Evolutionary conservation across 805 yeast species (phyloP), one percentile per base, ranked within the genome.

Genomic region (Lipomyces sp.): DNA sequence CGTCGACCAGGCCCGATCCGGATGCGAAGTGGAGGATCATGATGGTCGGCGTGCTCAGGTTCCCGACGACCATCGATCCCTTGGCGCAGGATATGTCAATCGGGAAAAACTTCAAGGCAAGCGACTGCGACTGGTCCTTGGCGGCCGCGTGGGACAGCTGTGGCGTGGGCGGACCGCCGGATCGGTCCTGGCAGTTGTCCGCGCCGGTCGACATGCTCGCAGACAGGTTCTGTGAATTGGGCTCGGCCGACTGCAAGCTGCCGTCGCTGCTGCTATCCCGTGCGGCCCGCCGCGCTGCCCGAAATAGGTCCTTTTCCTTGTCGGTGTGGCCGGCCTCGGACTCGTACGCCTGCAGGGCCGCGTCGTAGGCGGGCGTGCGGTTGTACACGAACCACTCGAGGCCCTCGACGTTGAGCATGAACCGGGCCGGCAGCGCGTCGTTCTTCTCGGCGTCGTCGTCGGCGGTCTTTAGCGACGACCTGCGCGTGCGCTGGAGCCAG

Each of bases 341-440:
- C 31, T 37, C 45, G 76, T 62, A 16, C 65, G 57, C 19, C 19
- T 76, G 74, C 59, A 81, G 59, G 14, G 86, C 77, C 45, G 74
- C 74, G 38, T 86, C 90, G 67, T 85, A 93, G 0, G 95, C 90
- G 10, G 71, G 71, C 0, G 86, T 78, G 62, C 93, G 76, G 67
- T 93, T 93, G 67, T 86, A 91, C 49, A 84, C 70, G 65, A 89
- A 93, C 40, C 85, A 68, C 65, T 93, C 98, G 2, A 86, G 63
- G 0, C 98, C 98, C 45, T 82, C 84, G 8, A 84, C 67, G 19
- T 77, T 75, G 2, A 89, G 63, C 3, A 74, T 59, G 51, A 83
- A 75, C 35, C 88, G 70, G 8, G 82, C 70, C 1, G 85, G 84
- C 1, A 80, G 74, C 36, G 69, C 66, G 10, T 66, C 69, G 61